Evolutionary conservation across 2,329 filamentous ascomycete genomes (phyloP).

Genomic region (Fusarium paranaense): DNA sequence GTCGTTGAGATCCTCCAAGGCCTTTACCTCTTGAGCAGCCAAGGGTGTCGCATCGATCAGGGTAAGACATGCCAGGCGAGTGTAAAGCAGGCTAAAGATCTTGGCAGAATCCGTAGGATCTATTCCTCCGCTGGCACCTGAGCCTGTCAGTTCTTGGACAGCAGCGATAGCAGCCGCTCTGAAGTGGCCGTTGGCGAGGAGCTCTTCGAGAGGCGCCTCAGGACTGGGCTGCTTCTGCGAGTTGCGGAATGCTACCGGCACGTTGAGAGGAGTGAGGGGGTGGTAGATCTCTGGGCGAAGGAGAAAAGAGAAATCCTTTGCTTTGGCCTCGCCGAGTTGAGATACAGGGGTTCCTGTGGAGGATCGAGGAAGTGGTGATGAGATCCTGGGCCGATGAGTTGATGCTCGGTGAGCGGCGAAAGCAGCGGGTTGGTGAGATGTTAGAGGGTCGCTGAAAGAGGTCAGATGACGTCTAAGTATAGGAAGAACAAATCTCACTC

Average conservation of each 20-base stretch:
- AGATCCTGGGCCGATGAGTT: slow-evolving; percentile 38
- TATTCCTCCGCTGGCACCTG: slow-evolving; percentile 56
- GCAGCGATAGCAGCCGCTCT: slow-evolving; percentile 79
- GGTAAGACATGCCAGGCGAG: slow-evolving; percentile 83
- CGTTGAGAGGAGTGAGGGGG: slow-evolving; percentile 73
- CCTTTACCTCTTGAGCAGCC: slow-evolving; percentile 75
- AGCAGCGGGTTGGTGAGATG: slow-evolving; percentile 43
- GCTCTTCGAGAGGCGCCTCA: slow-evolving; percentile 72
- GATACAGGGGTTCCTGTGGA: slow-evolving; percentile 44
- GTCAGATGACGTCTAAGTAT: background rate
- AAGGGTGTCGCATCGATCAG: slow-evolving; percentile 79
- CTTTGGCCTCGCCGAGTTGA: slow-evolving; percentile 46
- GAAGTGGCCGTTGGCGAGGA: slow-evolving; percentile 81
- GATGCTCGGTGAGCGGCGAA: slow-evolving; percentile 28
- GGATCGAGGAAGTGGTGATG: slow-evolving; percentile 42
- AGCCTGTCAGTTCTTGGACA: slow-evolving; percentile 69
- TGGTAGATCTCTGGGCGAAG: slow-evolving; percentile 87
- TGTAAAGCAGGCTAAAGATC: slow-evolving; percentile 84
- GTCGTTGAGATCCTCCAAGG: slow-evolving; percentile 71
- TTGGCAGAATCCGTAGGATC: slow-evolving; percentile 68
- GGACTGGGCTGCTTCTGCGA: slow-evolving; percentile 72
- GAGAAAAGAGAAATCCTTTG: slow-evolving; percentile 83
- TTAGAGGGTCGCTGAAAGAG: slow-evolving; percentile 42
- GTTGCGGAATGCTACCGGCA: slow-evolving; percentile 75
- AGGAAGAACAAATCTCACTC: slow-evolving; percentile 68